Conservation (phyloP, 208 protist genomes). For the Baffinella frigidus region DNA sequence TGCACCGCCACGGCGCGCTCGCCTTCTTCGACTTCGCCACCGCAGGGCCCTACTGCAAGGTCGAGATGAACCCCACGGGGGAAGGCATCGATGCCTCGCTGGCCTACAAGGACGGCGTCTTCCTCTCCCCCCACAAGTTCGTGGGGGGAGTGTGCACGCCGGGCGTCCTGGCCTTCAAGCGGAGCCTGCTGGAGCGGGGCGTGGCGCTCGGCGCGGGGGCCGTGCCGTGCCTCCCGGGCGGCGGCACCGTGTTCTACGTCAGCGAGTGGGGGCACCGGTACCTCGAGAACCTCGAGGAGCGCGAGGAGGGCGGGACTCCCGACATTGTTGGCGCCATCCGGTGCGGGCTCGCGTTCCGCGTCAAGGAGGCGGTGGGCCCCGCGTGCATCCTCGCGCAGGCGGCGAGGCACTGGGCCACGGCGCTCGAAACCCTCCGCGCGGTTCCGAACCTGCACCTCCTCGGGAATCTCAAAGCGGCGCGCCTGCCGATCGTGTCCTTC, state of each 20-base stretch:
- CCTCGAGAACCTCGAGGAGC: slow-evolving; percentile 53
- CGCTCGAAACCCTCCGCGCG: background rate
- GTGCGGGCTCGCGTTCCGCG: slow-evolving; percentile 40
- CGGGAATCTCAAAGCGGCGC: background rate
- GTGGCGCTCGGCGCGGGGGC: background rate
- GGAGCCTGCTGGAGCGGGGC: background rate
- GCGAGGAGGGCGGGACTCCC: slow-evolving; percentile 53
- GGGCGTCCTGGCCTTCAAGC: slow-evolving; percentile 60
- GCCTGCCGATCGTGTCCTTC: slow-evolving; percentile 72
- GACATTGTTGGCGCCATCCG: slow-evolving; percentile 58
- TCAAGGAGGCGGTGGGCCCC: slow-evolving; percentile 47
- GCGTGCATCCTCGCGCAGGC: slow-evolving; percentile 36
- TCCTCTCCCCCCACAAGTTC: slow-evolving; percentile 54
- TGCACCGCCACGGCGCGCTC: slow-evolving; percentile 73
- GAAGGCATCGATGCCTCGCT: background rate
- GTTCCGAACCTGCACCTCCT: background rate
- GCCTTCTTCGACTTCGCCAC: slow-evolving; percentile 76
- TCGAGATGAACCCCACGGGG: slow-evolving; percentile 10
- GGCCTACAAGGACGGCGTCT: slow-evolving; percentile 45
- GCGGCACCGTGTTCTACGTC: slow-evolving; percentile 63
- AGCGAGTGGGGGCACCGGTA: background rate
- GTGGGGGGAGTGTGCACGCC: slow-evolving; percentile 48
- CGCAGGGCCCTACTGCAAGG: slow-evolving; percentile 9
- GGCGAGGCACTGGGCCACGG: background rate
- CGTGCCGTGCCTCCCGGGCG: background rate